These are phyloP conservation scores for Fusarium incarnatum DNA, from an alignment of 2,329 filamentous ascomycete species.

Conservation along the genomic window DNA sequence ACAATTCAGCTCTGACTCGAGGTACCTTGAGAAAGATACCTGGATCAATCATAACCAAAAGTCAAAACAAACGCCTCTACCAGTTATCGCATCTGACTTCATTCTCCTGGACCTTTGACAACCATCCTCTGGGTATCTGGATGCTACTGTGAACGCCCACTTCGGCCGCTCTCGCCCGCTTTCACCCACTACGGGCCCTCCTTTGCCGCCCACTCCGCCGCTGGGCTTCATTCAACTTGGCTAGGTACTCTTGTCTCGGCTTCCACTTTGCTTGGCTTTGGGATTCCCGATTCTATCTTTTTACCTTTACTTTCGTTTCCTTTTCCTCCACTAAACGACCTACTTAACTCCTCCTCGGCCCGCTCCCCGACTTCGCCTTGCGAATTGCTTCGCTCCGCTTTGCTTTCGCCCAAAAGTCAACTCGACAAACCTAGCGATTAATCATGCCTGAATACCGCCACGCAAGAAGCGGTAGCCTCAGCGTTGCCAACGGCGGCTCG, in stretches of 20 bases:
- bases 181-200: constrained; percentile 43
- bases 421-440: not conserved
- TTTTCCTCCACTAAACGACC: constrained; percentile 7
- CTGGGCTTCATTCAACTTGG: constrained; percentile 37
- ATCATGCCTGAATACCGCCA: constrained; percentile 65
- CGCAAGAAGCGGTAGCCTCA: constrained; percentile 68
- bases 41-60: not conserved
- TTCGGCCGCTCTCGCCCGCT: constrained; percentile 40
- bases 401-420: constrained; percentile 43
- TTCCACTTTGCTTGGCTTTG: constrained; percentile 4
- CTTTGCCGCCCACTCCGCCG: constrained; percentile 47
- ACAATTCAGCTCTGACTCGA: not conserved
- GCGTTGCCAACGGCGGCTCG: constrained; percentile 56
- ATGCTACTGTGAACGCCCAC: constrained; percentile 36
- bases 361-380: constrained; percentile 29
- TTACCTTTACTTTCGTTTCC: constrained; percentile 17
- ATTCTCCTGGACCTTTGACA: not conserved
- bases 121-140: not conserved
- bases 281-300: constrained; percentile 18
- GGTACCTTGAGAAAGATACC: not conserved
- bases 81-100: not conserved
- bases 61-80: not conserved
- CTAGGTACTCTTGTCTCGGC: constrained; percentile 23
- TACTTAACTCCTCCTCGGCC: constrained; percentile 31
- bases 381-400: constrained; percentile 30